A percentile compares a stretch with the other conserved stretches of the same genome.
phyloP scores from a whole-genome alignment of 768 basidiomycete genomes.

The Rhizopogon vesiculosus region DNA sequence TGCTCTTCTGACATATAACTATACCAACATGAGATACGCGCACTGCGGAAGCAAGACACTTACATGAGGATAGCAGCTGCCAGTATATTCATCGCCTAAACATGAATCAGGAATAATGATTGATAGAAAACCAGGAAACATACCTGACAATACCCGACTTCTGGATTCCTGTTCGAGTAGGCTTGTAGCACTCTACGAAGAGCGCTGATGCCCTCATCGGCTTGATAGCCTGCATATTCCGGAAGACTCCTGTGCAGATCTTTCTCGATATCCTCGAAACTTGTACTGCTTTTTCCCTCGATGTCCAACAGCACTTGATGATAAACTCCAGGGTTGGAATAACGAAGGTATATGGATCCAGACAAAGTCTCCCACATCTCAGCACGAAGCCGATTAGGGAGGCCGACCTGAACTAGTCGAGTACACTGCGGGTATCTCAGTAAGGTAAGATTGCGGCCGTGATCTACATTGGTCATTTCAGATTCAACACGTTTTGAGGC shows the following conservation, averaged over 20 bases:
- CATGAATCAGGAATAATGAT: not conserved
- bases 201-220: slow-evolving; percentile 78
- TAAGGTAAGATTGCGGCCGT: slow-evolving; percentile 93
- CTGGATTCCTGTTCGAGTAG: slow-evolving; percentile 93
- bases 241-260: slow-evolving; percentile 94
- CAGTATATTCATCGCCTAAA: slow-evolving; percentile 94
- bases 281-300: slow-evolving; percentile 73
- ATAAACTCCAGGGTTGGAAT: slow-evolving; percentile 81
- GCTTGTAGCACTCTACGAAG: slow-evolving; percentile 90
- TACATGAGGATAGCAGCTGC: slow-evolving; percentile 94
- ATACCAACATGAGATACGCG: slow-evolving; percentile 7
- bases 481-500: not conserved
- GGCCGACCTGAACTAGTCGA: slow-evolving; percentile 93
- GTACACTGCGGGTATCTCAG: slow-evolving; percentile 96
- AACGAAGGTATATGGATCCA: slow-evolving; percentile 89
- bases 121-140: slow-evolving; percentile 6
- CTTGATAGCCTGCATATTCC: slow-evolving; percentile 95
- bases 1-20: slow-evolving; percentile 99
- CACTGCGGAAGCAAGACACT: slow-evolving; percentile 15
- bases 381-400: slow-evolving; percentile 90
- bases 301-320: slow-evolving; percentile 70
- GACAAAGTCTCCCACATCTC: slow-evolving; percentile 99
- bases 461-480: slow-evolving; percentile 43
- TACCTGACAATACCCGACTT: slow-evolving; percentile 92
- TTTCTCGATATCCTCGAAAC: slow-evolving; percentile 98